Base-by-base conservation (phyloP, 148 eudicot species). In the Persicaria maculosa region DNA sequence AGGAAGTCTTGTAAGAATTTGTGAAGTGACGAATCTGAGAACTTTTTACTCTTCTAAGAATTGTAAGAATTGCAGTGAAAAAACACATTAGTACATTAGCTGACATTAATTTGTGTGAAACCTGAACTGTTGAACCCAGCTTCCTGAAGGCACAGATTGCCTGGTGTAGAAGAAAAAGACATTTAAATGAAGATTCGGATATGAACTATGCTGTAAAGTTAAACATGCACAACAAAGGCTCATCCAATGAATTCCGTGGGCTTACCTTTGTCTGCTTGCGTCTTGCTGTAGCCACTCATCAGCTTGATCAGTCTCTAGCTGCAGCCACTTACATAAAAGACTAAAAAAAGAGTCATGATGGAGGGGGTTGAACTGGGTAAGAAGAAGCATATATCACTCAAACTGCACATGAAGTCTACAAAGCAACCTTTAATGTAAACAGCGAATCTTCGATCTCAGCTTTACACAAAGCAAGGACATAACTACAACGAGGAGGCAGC, bases 401-500 rank as follows among this genome's bases (percentile, higher is more conserved):
- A 58, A 19, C 64, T 58, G 31, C 31, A 58, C 36, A 58, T 58
- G 64, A 40, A 10, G 46, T 36, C n/a, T 11, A 40, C 17, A 43
- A 14, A 65, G 45, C 6, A 43, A 31, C 9, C 45, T 65, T 57
- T 4, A n/a, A 57, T 57, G 62, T 57, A 65, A 65, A 14, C n/a
- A 65, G 44, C 31, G 45, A 40, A 40, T 65, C 44, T 36, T 36
- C 8, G 4, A 45, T 65, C 46, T 65, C 17, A 65, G 40, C 46
- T 65, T 65, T 65, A 65, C 70, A 65, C 46, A 65, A 36, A 20
- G 22, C 22, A 20, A 40, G 65, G 40, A 59, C 43, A 9, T 59
- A 22, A 59, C 25, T 61, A 61, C 68, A 31, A 62, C 68, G 16
- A 62, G 6, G 44, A 31, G 68, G 68, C 68, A 62, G 22, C 68